Conservation (phyloP, 31 red algal species). For the Odonthalia washingtoniensis region DNA sequence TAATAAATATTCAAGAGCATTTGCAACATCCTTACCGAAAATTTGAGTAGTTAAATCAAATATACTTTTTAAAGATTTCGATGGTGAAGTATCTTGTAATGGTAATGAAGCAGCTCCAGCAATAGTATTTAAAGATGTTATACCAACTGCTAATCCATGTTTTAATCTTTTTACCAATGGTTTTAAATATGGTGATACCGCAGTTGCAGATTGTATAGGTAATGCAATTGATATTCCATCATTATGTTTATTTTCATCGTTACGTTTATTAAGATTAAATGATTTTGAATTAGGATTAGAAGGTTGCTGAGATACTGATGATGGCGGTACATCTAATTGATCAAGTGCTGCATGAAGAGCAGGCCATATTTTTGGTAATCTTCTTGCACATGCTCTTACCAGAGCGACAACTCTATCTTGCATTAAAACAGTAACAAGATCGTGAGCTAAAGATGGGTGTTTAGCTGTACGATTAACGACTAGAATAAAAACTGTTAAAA, state of each 20-base stretch:
- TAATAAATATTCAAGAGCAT: constrained; percentile 51
- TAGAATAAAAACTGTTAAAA: constrained; percentile 58
- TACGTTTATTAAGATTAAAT: too few relatives aligned
- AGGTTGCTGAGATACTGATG: background rate
- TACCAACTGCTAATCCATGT: constrained; percentile 57
- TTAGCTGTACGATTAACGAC: constrained; percentile 58
- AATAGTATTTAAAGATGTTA: constrained; percentile 55
- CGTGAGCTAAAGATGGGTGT: constrained; percentile 42
- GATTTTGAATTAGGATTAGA: background rate
- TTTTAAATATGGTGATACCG: constrained; percentile 51
- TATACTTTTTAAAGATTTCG: constrained; percentile 34
- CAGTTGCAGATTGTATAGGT: constrained; percentile 40
- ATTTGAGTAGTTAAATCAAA: constrained; percentile 54
- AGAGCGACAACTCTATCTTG: constrained; percentile 65
- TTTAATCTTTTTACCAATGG: constrained; percentile 39
- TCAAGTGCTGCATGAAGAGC: constrained; percentile 52
- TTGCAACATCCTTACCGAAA: constrained; percentile 65
- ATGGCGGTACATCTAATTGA: constrained; percentile 43
- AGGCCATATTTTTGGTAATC: constrained; percentile 46
- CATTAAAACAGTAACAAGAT: constrained; percentile 47
- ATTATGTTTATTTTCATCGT: too few relatives aligned
- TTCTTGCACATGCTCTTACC: constrained; percentile 50
- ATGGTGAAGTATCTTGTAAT: constrained; percentile 12
- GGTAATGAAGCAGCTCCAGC: constrained; percentile 21
- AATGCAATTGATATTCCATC: constrained; percentile 30